Percentiles rank a stretch among this genome's conserved stretches.
These are phyloP conservation scores for Trypanosoma brucei DNA, from an alignment of 208 protist genomes.

Conservation along the genomic window DNA sequence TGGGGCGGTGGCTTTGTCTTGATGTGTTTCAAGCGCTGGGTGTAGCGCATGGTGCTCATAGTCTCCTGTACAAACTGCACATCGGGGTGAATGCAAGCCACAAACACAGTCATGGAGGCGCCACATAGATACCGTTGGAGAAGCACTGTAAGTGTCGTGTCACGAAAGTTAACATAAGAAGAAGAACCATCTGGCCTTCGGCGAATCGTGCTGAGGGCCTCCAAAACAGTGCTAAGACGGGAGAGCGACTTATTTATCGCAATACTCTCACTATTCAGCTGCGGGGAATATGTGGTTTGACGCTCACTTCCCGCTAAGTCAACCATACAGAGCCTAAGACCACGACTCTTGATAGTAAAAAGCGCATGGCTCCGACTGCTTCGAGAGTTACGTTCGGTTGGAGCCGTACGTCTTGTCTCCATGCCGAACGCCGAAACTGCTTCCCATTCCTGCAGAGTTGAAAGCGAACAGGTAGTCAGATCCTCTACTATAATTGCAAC, in stretches of 20 bases:
- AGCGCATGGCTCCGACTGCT: slow-evolving; percentile 92
- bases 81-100: slow-evolving; percentile 83
- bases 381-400: slow-evolving; percentile 86
- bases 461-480: slow-evolving; percentile 59
- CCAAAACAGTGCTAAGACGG: slow-evolving; percentile 82
- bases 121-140: slow-evolving; percentile 85
- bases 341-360: slow-evolving; percentile 82
- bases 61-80: slow-evolving; percentile 61
- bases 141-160: slow-evolving; percentile 82
- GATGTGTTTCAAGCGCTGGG: slow-evolving; percentile 75
- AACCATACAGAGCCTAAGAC: slow-evolving; percentile 79
- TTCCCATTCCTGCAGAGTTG: slow-evolving; percentile 61
- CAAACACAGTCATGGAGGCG: slow-evolving; percentile 76
- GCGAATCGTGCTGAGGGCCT: slow-evolving; percentile 65
- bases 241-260: slow-evolving; percentile 88
- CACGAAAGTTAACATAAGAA: slow-evolving; percentile 83
- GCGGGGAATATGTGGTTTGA: slow-evolving; percentile 74
- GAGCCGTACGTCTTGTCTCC: slow-evolving; percentile 67
- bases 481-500: slow-evolving; percentile 67
- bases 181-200: slow-evolving; percentile 32
- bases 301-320: slow-evolving; percentile 87
- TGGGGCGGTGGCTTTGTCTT: slow-evolving; percentile 35
- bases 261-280: slow-evolving; percentile 87
- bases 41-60: slow-evolving; percentile 85
- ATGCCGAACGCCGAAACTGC: slow-evolving; percentile 68